Base-by-base conservation (phyloP, 768 basidiomycete genomes). In the Lentinula guzmanii region DNA sequence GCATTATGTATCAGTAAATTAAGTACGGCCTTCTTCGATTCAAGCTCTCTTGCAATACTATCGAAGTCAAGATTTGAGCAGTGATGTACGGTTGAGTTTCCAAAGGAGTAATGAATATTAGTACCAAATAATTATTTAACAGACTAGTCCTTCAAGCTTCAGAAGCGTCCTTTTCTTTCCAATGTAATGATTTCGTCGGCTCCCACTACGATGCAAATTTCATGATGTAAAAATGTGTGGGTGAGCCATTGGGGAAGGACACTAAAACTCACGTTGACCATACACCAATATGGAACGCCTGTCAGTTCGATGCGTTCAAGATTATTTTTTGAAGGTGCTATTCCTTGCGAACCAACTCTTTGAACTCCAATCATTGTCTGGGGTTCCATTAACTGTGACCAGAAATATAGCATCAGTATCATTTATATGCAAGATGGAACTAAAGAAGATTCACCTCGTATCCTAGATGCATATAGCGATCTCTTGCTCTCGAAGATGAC, bases 211-310 rank as follows among this genome's bases (percentile, higher is more conserved):
- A 50, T 18, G 31, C 5, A 31, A 10, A 52, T 31, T 4, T 10
- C 18, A 13, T 50, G 9, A 50, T 13, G 28, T 28, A 21, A 50
- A 50, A 21, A 31, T 21, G 10, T 4, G 48, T 21, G 28, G 28
- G 3, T 28, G 3, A 3, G 3, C 28, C 28, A 28, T 28, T 28
- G 28, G 28, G 28, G 28, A 2, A 50, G 21, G 10, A 10, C 2
- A 52, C 1, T 21, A 13, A 28, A 34, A 41, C 56, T 31, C 42
- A 58, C 56, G 34, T 58, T 58, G 5, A 58, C 56, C 56, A 58
- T 58, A 58, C 56, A 58, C 41, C 45, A 58, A n/a, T 43, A 43
- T 42, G 56, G 56, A n/a, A 58, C 56, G 5, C 56, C 56, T 34
- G 41, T 46, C n/a, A 58, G 15, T 35, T 58, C 45, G 4, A 5